Conservation (phyloP, 2,329 filamentous ascomycete genomes). For the Aspergillus glaucus region DNA sequence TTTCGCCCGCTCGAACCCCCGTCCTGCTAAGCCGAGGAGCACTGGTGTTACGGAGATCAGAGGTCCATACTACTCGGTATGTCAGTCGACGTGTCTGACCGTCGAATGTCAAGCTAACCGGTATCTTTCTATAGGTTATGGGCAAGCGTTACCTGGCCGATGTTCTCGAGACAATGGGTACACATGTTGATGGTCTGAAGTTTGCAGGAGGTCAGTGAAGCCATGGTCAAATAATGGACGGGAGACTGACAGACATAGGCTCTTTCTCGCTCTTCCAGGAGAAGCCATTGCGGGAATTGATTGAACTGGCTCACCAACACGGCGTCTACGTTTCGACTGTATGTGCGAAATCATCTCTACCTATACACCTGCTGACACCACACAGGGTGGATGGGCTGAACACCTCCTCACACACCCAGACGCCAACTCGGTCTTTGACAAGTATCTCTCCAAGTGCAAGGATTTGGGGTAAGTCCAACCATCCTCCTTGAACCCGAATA, state of each 20-base stretch:
- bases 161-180: conserved; percentile 51
- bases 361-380: background rate
- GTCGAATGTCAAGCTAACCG: background rate
- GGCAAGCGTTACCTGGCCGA: conserved; percentile 48
- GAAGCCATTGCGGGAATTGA: conserved; percentile 39
- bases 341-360: background rate
- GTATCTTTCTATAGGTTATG: conserved; percentile 33
- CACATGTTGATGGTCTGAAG: conserved; percentile 51
- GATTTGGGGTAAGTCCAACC: conserved; percentile 36
- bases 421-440: conserved; percentile 41
- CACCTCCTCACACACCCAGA: conserved; percentile 48
- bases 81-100: conserved; percentile 1
- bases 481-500: background rate
- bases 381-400: conserved; percentile 49
- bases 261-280: conserved; percentile 49
- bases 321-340: conserved; percentile 50
- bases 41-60: conserved; percentile 51
- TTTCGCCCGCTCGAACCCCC: conserved; percentile 46
- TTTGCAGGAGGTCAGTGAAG: conserved; percentile 42
- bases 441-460: conserved; percentile 48
- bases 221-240: background rate
- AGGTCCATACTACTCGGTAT: conserved; percentile 50
- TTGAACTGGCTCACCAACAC: conserved; percentile 45
- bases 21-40: conserved; percentile 44
- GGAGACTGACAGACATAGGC: conserved; percentile 20